Base-by-base conservation (phyloP, 78 protist species). In the Fonticula alba region DNA sequence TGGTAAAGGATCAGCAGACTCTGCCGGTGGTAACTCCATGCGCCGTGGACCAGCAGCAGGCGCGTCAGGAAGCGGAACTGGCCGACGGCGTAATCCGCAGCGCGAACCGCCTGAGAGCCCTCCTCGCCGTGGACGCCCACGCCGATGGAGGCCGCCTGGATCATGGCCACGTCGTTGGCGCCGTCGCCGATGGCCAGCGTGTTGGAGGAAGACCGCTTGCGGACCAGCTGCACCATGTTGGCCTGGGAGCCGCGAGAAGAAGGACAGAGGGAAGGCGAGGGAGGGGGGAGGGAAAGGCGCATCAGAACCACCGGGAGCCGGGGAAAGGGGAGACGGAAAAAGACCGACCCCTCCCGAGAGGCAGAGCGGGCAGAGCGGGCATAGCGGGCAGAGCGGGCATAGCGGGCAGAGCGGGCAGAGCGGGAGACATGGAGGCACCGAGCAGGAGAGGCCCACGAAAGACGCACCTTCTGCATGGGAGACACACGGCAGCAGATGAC, bases 141-240 rank as follows among this genome's bases (percentile, higher is more conserved):
- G 17, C 91, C 90, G 31, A 88, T 54, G 27, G 74, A 71, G 1
- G 84, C 84, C 31, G 72, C 74, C 35, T 74, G 82, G 56, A 91
- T 84, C 96, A 91, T 91, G 32, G 73, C 31, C 19, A 88, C 91
- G 74, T 87, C 93, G 58, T 87, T 85, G 38, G 86, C 94, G 20
- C 93, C 93, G 67, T 87, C 93, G 20, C 93, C 92, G 27, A 90
- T 81, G 3, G 91, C 78, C 10, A 88, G 74, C 15, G 75, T 68
- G 43, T 75, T 73, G 29, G 77, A 70, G n/a, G n/a, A n/a, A n/a
- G n/a, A n/a, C n/a, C n/a, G n/a, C n/a, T n/a, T n/a, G n/a, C 36
- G 3, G 22, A 70, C 80, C 17, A 67, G 22, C 14, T 22, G 37
- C 26, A 78, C 80, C 32, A 76, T 38, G 31, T 64, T 29, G 7